Base-by-base conservation (phyloP, 2,329 filamentous ascomycete species). In the Cylindrodendrum hubeiense region DNA sequence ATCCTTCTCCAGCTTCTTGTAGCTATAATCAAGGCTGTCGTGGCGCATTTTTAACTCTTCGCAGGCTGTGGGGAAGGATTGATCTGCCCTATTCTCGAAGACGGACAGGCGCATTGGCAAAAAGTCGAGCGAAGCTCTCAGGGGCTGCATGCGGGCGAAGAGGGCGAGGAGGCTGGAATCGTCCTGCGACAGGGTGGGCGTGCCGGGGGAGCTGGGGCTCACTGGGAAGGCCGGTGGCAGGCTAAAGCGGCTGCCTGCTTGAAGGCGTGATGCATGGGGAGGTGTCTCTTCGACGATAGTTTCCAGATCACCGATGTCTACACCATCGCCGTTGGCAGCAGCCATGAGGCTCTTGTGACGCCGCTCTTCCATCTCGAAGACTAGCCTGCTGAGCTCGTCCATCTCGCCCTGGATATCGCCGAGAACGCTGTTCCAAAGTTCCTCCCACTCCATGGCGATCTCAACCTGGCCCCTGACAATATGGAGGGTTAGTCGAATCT, bases 381-480 rank as follows among this genome's bases (percentile, higher is more conserved):
- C 93, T 51, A 97, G 83, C 41, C 92, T 87, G 74, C 88, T 89
- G 17, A 97, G 85, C 47, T 91, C 90, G 69, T 96, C 93, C 80
- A 89, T 91, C 80, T 99, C 96, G 67, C 91, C 90, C 56, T 95
- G 93, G 66, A 98, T 97, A 77, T 98, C 95, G 47, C 95, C 95
- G 3, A 99, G 84, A 3, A 98, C 95, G 68, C 88, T 93, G 73
- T 94, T 94, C 95, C 96, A 98, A 37, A 99, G 85, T 80, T 98
- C 95, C 79, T 98, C 95, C 95, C 95, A 99, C 77, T 99, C 96
- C 94, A 98, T 97, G 50, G 96, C 96, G 63, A 97, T 90, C 79
- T 98, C 96, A 19, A 99, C 95, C 76, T 98, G 95, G 51, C 88
- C 88, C 77, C 97, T 97, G 60, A 97, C 92, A 26, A 82, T 90